Base-by-base conservation (phyloP, 2,329 filamentous ascomycete genomes). In the Cordyceps cicadae region DNA sequence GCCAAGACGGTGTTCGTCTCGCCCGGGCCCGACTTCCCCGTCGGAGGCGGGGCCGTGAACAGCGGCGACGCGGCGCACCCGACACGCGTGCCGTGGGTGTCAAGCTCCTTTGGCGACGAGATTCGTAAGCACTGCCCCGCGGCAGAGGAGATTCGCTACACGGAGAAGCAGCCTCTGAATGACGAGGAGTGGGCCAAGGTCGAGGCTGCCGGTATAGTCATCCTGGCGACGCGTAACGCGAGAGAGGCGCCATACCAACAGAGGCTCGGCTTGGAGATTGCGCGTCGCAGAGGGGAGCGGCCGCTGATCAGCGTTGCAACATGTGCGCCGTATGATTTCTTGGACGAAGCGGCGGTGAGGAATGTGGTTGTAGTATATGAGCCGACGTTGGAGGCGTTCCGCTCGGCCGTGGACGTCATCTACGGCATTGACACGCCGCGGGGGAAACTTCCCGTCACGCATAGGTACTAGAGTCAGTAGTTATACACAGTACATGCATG, bases 351-450 rank as follows among this genome's bases (percentile, higher is more conserved):
- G 14, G 60, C 65, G 15, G 59, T 68, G 6, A 48, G 58, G 58
- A 68, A 66, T 3, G 67, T 67, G 39, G 45, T 68, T 49, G 64
- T 64, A 3, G 64, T 68, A 21, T 69, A 69, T 53, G 67, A 69
- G 59, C 67, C 67, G 6, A 69, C 67, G 3, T 58, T 66, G 12
- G 67, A 69, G 21, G 67, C 67, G 0, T 68, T 69, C 50, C 51
- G 60, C 9, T 57, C 66, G 1, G 67, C 63, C 0, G 62, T 64
- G 3, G 62, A 67, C 37, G 52, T 69, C 7, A 37, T 69, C 1
- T 68, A 67, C 45, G 67, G 65, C 1, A 37, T 59, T 19, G 62
- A 59, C 4, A 39, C 52, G 43, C 48, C 66, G n/a, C 53, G 52
- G 3, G 66, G 66, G 4, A 63, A 56, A 26, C 52, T 68, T 15